These are phyloP conservation scores for Suillus placidus DNA, from an alignment of 768 basidiomycete species.

Conservation along the genomic window DNA sequence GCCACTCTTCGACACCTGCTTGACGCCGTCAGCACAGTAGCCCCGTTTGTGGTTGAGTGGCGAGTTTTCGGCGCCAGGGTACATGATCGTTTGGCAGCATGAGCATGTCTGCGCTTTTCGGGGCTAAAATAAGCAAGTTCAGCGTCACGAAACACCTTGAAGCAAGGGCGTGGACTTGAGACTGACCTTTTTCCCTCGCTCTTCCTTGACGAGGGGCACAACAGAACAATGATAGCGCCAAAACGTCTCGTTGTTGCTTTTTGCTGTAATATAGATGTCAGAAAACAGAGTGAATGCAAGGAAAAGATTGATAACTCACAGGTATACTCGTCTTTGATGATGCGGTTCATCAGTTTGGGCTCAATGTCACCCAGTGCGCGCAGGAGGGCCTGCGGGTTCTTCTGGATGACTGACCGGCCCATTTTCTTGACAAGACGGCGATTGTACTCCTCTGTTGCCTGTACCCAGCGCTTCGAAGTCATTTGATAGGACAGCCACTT, in stretches of 20 bases:
- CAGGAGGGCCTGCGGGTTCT: slow-evolving; percentile 19
- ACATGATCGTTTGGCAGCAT: slow-evolving; percentile 10
- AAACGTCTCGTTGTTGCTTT: slow-evolving; percentile 8
- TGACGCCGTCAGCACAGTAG: slow-evolving; percentile 5
- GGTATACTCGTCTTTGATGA: slow-evolving; percentile 14
- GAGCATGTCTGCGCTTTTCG: slow-evolving; percentile 4
- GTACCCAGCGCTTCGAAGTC: slow-evolving; percentile 19
- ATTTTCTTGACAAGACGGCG: background rate
- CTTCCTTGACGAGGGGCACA: slow-evolving; percentile 9
- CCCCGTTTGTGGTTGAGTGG: slow-evolving; percentile 9
- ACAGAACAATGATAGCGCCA: slow-evolving; percentile 16
- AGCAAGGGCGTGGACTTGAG: slow-evolving; percentile 6
- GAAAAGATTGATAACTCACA: slow-evolving; percentile 12
- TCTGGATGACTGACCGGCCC: background rate
- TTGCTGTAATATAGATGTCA: slow-evolving; percentile 10
- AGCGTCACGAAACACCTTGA: background rate
- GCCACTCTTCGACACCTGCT: background rate
- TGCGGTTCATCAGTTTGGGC: slow-evolving; percentile 12
- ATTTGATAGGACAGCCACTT: slow-evolving; percentile 23
- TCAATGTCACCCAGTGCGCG: slow-evolving; percentile 17
- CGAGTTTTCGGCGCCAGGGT: slow-evolving; percentile 8
- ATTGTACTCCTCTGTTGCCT: slow-evolving; percentile 15
- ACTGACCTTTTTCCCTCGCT: slow-evolving; percentile 2
- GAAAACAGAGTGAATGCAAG: slow-evolving; percentile 7
- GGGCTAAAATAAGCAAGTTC: slow-evolving; percentile 7